Evolutionary conservation across 1,284 basidiomycete species (phyloP).

Genomic region (Gomphus sp.): DNA sequence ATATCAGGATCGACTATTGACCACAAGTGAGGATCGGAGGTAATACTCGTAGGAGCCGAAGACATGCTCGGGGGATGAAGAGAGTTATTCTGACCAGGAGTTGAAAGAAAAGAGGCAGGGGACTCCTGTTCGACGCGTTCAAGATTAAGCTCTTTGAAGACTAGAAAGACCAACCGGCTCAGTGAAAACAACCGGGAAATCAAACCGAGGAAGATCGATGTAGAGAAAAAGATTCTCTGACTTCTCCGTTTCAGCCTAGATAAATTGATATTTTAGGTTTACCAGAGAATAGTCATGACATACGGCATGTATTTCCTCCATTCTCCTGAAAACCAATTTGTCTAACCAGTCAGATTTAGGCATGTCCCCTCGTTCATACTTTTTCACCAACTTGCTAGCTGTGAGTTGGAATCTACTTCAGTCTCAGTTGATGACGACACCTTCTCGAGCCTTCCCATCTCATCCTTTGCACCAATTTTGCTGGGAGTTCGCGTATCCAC

Average conservation of each 20-base stretch:
- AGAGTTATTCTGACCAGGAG: conserved; percentile 24
- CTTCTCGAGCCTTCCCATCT: conserved; percentile 93
- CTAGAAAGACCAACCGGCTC: conserved; percentile 53
- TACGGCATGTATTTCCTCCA: conserved; percentile 88
- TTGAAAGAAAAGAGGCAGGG: conserved; percentile 8
- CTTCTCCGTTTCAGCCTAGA: conserved; percentile 76
- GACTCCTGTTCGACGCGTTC: conserved; percentile 11
- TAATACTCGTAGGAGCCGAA: conserved; percentile 37
- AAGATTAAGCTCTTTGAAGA: conserved; percentile 12
- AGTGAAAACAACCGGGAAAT: conserved; percentile 95
- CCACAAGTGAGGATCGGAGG: conserved; percentile 70
- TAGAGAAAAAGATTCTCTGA: conserved; percentile 89
- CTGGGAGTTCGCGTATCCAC: conserved; percentile 79
- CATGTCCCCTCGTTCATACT: conserved; percentile 92
- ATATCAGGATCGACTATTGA: conserved; percentile 90
- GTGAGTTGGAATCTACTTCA: background rate
- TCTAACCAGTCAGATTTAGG: conserved; percentile 95
- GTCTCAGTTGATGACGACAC: conserved; percentile 29
- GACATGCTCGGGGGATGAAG: conserved; percentile 33
- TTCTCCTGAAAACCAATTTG: conserved; percentile 84
- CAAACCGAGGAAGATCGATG: conserved; percentile 93
- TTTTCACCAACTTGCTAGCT: conserved; percentile 76
- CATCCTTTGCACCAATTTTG: conserved; percentile 72
- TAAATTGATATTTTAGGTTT: background rate
- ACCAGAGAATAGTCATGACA: conserved; percentile 18